Conservation (phyloP, 1,284 basidiomycete species). For the Moesziomyces sp. region DNA sequence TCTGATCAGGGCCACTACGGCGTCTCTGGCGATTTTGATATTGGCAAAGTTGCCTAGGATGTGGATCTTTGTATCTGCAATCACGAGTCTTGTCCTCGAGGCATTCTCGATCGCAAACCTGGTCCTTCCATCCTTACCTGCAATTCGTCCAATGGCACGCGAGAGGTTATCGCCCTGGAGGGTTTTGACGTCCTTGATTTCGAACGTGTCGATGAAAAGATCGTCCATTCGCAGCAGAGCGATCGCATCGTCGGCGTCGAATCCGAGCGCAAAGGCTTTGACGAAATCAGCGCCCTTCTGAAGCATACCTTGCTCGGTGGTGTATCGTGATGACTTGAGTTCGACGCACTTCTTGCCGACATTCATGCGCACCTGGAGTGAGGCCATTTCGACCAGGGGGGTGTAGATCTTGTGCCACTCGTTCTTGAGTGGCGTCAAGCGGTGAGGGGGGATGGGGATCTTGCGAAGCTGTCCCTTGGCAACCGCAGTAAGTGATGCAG, state of each 20-base stretch:
- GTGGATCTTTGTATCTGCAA: slow-evolving; percentile 97
- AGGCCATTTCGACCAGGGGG: slow-evolving; percentile 91
- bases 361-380: slow-evolving; percentile 96
- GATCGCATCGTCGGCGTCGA: slow-evolving; percentile 87
- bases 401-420: slow-evolving; percentile 98
- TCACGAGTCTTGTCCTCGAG: slow-evolving; percentile 91
- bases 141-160: slow-evolving; percentile 95
- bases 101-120: slow-evolving; percentile 99
- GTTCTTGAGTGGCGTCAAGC: slow-evolving; percentile 95
- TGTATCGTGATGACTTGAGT: slow-evolving; percentile 94
- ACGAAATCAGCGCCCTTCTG: slow-evolving; percentile 99
- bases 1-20: slow-evolving; percentile 92
- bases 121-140: slow-evolving; percentile 96
- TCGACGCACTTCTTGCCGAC: slow-evolving; percentile 87
- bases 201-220: slow-evolving; percentile 94
- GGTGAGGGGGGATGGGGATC: slow-evolving; percentile 91
- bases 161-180: slow-evolving; percentile 95
- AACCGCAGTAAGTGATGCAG: slow-evolving; percentile 27
- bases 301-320: slow-evolving; percentile 72
- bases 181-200: slow-evolving; percentile 99
- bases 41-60: slow-evolving; percentile 95
- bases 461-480: slow-evolving; percentile 59
- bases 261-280: slow-evolving; percentile 92
- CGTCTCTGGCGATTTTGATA: slow-evolving; percentile 95
- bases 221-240: slow-evolving; percentile 94